Evolutionary conservation across 805 yeast species (phyloP), one percentile per base, ranked within the genome.

Genomic region (Lipomyces kockii): DNA sequence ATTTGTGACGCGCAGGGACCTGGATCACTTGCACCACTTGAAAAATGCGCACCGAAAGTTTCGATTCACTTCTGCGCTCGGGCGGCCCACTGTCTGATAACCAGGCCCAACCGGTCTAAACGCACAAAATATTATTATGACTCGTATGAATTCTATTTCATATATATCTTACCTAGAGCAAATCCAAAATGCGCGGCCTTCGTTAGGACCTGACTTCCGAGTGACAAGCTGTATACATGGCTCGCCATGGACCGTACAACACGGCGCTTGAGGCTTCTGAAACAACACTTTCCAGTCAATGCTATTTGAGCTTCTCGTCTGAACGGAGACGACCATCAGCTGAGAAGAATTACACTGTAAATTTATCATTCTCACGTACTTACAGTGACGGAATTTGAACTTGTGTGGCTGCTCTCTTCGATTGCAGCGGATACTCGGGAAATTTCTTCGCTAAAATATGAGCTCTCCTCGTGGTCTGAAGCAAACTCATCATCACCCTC

Each of bases 151-250:
- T n/a, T n/a, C 9, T 32, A 55, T 12, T 5, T 8, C 6, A 49
- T 12, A 27, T 2, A 2, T 4, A 5, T 35, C 60, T 14, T 60
- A 69, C 73, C 78, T 70, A 2, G 74, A 61, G 62, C 83, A 80
- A 8, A 75, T 70, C 83, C 83, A 80, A 64, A 80, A 80, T 11
- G 72, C 72, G 12, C 81, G 74, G 37, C 82, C 82, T 58, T 74
- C 73, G 60, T 80, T 79, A 12, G 75, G 71, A 1, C 81, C 81
- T 7, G 74, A 71, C 59, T 78, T 79, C 35, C 72, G 76, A 4
- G 80, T 70, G 6, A 62, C 65, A 56, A 71, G 67, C 34, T 75
- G 67, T 12, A 70, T 70, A 63, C 82, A 79, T 1, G 79, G 80
- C 67, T 78, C 80, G 8, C 65, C 55, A 62, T 80, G 83, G 32